Evolutionary conservation across 768 basidiomycete genomes (phyloP), one percentile per base, ranked within the genome.

Genomic region (Boletus sp.): DNA sequence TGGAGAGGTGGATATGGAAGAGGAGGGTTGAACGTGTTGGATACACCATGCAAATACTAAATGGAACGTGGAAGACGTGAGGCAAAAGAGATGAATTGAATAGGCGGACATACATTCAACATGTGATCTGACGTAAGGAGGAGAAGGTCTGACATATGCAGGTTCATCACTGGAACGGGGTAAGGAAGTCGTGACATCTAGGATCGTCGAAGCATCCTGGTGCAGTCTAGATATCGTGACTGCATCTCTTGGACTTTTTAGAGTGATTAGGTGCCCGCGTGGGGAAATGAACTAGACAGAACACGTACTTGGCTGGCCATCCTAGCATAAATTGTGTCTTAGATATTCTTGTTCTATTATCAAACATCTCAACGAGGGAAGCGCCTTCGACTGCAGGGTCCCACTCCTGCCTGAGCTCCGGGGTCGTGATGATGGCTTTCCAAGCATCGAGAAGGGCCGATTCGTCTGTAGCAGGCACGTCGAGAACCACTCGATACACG

Each of bases 291-390:
- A 23, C 38, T 5, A 46, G 50, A 37, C 17, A 33, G 14, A 79
- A 90, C 63, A 80, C 92, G 64, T 66, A 96, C 94, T 88, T 94
- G 53, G 93, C 94, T 53, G 96, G 96, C 96, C 96, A 99, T 1
- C 96, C 96, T 10, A 99, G 73, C 7, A 86, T 85, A 68, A 92
- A 98, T 58, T 93, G 90, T 0, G 93, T 97, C 75, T 90, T 93
- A 21, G 82, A 80, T 64, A 99, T 88, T 55, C 93, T 77, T 8
- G 93, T 96, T 57, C 81, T 80, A 38, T 83, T 83, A 71, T 97
- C 95, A 53, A 96, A 82, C 73, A 91, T 78, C 71, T 98, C 94
- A 38, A 98, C 73, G 15, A 93, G 73, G 59, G 83, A 83, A 1
- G 93, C 85, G 43, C 84, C 82, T 59, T 95, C 90, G 17, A 97